Evolutionary conservation across 1,284 basidiomycete genomes (phyloP).

Genomic region (Melanopsichium pennsylvanicum): DNA sequence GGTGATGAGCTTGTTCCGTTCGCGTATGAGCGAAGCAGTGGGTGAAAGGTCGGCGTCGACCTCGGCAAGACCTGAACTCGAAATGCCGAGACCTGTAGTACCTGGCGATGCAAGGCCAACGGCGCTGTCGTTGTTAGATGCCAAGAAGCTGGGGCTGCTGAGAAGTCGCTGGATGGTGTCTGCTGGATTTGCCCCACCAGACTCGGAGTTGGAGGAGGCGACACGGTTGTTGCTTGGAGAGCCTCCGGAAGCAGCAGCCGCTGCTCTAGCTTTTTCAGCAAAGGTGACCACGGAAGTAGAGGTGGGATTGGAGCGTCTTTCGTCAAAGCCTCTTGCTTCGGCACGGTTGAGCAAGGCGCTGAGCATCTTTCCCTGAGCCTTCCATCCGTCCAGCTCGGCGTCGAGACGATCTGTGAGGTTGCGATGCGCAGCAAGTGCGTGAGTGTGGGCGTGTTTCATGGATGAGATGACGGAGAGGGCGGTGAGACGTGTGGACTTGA

Average conservation of each 20-base stretch:
- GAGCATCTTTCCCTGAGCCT: constrained; percentile 61
- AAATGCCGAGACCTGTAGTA: constrained; percentile 36
- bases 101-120: constrained; percentile 1
- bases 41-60: constrained; percentile 40
- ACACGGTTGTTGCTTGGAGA: constrained; percentile 27
- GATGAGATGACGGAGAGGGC: constrained; percentile 61
- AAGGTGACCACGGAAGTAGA: constrained; percentile 22
- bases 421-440: constrained; percentile 53
- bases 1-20: constrained; percentile 61
- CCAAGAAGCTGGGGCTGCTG: constrained; percentile 32
- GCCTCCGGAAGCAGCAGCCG: constrained; percentile 16
- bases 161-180: constrained; percentile 20
- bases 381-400: constrained; percentile 61
- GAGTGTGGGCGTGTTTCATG: constrained; percentile 55
- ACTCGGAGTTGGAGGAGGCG: constrained; percentile 24
- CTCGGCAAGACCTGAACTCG: constrained; percentile 27
- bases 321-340: constrained; percentile 45
- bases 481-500: constrained; percentile 56
- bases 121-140: constrained; percentile 14
- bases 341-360: constrained; percentile 55
- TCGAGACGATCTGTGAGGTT: constrained; percentile 54
- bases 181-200: not conserved
- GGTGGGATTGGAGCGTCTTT: constrained; percentile 19
- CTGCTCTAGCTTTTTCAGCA: constrained; percentile 30
- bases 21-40: constrained; percentile 46